Percentiles rank a stretch among this genome's conserved stretches.
These are phyloP conservation scores for Candolleomyces aberdarensis DNA, from an alignment of 768 basidiomycete genomes.

Conservation along the genomic window DNA sequence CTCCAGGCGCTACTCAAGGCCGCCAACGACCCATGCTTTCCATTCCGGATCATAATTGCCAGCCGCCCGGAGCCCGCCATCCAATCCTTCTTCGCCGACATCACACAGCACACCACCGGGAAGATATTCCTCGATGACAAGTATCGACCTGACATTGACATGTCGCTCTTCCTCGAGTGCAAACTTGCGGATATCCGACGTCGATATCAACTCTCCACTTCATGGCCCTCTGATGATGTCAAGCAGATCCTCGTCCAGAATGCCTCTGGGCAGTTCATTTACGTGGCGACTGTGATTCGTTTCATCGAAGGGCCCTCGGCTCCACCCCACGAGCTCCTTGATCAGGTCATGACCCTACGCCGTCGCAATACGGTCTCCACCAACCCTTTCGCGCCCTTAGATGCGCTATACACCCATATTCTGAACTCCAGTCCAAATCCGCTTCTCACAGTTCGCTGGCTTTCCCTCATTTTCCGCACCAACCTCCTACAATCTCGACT, in stretches of 20 bases:
- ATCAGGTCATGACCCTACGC: not conserved
- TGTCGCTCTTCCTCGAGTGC: not conserved
- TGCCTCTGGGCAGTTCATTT: too few relatives aligned
- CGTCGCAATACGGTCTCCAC: too few relatives aligned
- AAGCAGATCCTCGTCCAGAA: too few relatives aligned
- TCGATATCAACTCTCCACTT: too few relatives aligned
- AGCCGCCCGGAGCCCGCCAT: conserved; percentile 6
- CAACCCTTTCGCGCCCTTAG: not conserved
- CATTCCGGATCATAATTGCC: conserved; percentile 2
- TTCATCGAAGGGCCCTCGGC: not conserved
- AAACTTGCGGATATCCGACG: too few relatives aligned
- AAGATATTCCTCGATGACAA: conserved; percentile 2
- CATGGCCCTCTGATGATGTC: too few relatives aligned
- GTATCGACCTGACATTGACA: not conserved
- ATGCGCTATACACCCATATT: conserved; percentile 1
- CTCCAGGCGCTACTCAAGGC: conserved; percentile 1
- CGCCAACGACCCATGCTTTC: not conserved
- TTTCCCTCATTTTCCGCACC: not conserved
- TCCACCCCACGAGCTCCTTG: conserved; percentile 10
- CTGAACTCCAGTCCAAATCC: not conserved
- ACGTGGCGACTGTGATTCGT: too few relatives aligned
- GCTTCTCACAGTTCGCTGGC: not conserved
- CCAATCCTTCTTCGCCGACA: not conserved
- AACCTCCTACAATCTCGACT: not conserved
- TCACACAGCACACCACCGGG: not conserved